Percentiles rank a stretch among this genome's conserved stretches.
These are phyloP conservation scores for Pelargonium citronellum DNA, from an alignment of 441 rosid species.

Conservation along the genomic window DNA sequence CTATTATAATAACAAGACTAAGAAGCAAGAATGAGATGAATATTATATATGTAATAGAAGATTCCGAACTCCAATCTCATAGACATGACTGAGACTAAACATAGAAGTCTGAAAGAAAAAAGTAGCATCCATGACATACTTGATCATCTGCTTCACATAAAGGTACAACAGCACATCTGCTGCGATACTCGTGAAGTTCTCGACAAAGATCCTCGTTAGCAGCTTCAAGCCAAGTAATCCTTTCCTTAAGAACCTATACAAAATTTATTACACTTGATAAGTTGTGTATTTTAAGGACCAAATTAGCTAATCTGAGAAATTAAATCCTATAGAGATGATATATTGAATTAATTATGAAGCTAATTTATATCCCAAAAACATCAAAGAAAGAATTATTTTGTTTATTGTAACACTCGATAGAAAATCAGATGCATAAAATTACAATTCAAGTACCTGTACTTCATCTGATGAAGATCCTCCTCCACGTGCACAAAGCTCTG, in stretches of 20 bases:
- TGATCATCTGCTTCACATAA: constrained; percentile 64
- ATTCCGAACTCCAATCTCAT: no score
- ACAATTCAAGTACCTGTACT: constrained; percentile 53
- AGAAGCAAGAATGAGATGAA: background rate
- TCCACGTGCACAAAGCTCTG: constrained; percentile 86
- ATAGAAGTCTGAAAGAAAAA: constrained; percentile 10
- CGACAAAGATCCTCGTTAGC: constrained; percentile 88
- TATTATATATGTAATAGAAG: no score
- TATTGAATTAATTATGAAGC: background rate
- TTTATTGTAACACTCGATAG: constrained; percentile 5
- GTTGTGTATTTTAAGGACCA: background rate
- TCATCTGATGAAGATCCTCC: constrained; percentile 76
- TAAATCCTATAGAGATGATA: background rate
- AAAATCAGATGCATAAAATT: constrained; percentile 10
- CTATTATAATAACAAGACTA: background rate
- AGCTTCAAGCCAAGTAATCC: constrained; percentile 91
- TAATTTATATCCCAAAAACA: background rate
- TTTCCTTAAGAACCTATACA: constrained; percentile 72
- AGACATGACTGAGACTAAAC: background rate
- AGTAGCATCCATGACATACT: constrained; percentile 37
- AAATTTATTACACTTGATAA: constrained; percentile 16
- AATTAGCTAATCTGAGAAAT: constrained; percentile 4
- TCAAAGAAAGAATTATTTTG: background rate
- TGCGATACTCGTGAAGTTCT: constrained; percentile 77
- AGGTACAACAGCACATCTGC: constrained; percentile 52